Evolutionary conservation across 169 alveolate genomes (phyloP).

Genomic region (Theileria parva): DNA sequence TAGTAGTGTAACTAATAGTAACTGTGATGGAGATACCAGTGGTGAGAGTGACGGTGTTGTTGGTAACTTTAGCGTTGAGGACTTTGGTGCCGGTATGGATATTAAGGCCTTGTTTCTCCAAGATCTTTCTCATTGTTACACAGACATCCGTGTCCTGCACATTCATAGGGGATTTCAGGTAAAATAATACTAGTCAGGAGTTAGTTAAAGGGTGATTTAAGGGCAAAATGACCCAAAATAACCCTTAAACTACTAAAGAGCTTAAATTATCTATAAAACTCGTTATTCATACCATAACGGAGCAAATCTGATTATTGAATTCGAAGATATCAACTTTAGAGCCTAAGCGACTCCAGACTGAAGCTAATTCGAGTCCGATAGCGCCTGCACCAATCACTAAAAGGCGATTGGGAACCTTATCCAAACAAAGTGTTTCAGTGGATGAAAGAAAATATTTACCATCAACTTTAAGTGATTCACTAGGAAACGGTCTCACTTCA

Average conservation of each 20-base stretch:
- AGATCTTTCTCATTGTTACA: slow-evolving; percentile 61
- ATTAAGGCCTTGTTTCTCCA: slow-evolving; percentile 84
- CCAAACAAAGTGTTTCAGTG: slow-evolving; percentile 69
- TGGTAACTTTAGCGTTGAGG: slow-evolving; percentile 77
- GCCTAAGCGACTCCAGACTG: slow-evolving; percentile 92
- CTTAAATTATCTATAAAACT: slow-evolving; percentile 67
- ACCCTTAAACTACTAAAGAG: no score
- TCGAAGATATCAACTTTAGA: slow-evolving; percentile 79
- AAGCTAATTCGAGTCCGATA: slow-evolving; percentile 96
- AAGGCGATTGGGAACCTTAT: slow-evolving; percentile 86
- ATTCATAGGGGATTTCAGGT: no score
- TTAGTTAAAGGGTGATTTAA: slow-evolving; percentile 63
- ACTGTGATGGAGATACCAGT: not conserved
- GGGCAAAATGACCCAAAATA: slow-evolving; percentile 60
- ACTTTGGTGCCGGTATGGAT: slow-evolving; percentile 78
- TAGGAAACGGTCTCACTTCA: slow-evolving; percentile 58
- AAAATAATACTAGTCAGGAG: not conserved
- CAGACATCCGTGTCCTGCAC: slow-evolving; percentile 71
- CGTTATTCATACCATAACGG: slow-evolving; percentile 71
- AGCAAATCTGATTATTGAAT: slow-evolving; percentile 73
- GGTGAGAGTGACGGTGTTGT: slow-evolving; percentile 47
- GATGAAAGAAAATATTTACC: slow-evolving; percentile 67
- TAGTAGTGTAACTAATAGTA: not conserved
- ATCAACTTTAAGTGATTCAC: slow-evolving; percentile 47
- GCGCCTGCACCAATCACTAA: slow-evolving; percentile 98